phyloP scores from a whole-genome alignment of 805 yeast species.

The Middelhovenomyces tepae region DNA sequence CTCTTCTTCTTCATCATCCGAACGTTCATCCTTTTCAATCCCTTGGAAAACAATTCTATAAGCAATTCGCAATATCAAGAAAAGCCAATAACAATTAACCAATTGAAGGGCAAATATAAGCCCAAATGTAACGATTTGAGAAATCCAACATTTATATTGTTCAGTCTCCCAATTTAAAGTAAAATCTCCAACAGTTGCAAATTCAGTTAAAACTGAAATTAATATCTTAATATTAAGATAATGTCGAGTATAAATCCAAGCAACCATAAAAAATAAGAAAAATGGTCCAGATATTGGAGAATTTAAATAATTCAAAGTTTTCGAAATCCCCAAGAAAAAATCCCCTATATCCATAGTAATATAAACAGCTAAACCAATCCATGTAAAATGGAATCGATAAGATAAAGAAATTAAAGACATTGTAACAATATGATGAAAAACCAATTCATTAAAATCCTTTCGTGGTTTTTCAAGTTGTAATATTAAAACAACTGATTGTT shows the following conservation, averaged over 20 bases:
- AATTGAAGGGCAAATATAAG: conserved; percentile 74
- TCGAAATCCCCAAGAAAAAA: conserved; percentile 74
- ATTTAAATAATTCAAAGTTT: conserved; percentile 79
- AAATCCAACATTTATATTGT: conserved; percentile 94
- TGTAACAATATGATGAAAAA: conserved; percentile 89
- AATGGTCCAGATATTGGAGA: conserved; percentile 54
- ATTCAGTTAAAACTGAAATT: conserved; percentile 56
- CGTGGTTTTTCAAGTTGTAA: conserved; percentile 91
- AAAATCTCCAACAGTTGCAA: conserved; percentile 74
- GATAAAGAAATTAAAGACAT: conserved; percentile 78
- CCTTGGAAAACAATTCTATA: conserved; percentile 56
- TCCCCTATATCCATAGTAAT: conserved; percentile 96
- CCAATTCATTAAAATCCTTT: conserved; percentile 84
- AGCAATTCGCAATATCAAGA: conserved; percentile 67
- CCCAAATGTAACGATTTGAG: conserved; percentile 80
- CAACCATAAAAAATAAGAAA: conserved; percentile 54
- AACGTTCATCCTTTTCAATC: conserved; percentile 69
- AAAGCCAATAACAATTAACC: conserved; percentile 84
- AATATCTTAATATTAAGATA: conserved; percentile 70
- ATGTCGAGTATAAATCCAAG: conserved; percentile 89
- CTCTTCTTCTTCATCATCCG: conserved; percentile 69
- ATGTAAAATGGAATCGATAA: conserved; percentile 89
- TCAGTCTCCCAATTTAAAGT: conserved; percentile 77
- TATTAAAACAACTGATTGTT: conserved; percentile 76
- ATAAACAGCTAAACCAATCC: conserved; percentile 88